Evolutionary conservation across 129 eudicot genomes (phyloP).

Genomic region (Flaveria bidentis): DNA sequence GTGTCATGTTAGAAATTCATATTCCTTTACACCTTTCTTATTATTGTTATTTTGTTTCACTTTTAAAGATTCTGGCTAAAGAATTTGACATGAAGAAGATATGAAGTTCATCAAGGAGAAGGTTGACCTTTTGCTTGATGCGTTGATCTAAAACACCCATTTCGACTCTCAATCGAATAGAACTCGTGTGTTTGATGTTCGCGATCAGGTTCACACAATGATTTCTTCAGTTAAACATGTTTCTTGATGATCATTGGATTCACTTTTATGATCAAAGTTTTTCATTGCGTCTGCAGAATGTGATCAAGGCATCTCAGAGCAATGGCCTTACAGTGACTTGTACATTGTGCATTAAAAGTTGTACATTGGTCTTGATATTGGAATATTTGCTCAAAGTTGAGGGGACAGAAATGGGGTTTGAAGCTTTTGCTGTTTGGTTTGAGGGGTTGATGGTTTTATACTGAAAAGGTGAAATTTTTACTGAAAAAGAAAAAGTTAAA

Average conservation of each 20-base stretch:
- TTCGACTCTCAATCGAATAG: conserved; percentile 18
- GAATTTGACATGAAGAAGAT: conserved; percentile 19
- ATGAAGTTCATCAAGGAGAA: conserved; percentile 18
- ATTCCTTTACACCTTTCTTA: background rate
- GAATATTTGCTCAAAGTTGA: conserved; percentile 27
- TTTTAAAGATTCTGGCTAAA: conserved; percentile 6
- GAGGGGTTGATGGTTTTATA: conserved; percentile 31
- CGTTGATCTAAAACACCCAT: background rate
- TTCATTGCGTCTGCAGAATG: conserved; percentile 36
- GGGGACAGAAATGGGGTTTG: conserved; percentile 38
- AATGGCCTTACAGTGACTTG: background rate
- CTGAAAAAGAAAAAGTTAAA: conserved; percentile 46
- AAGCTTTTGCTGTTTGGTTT: conserved; percentile 39
- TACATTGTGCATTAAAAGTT: conserved; percentile 21
- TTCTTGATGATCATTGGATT: conserved; percentile 34
- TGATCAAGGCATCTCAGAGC: conserved; percentile 32
- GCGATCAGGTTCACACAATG: conserved; percentile 35
- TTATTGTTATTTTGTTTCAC: background rate
- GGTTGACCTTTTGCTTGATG: conserved; percentile 18
- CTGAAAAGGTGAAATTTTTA: conserved; percentile 43
- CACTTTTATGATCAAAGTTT: conserved; percentile 28
- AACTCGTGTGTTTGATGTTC: conserved; percentile 20
- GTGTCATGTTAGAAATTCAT: background rate
- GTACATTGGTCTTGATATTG: conserved; percentile 23
- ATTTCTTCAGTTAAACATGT: conserved; percentile 27